Conservation (phyloP, 352 stramenopile species). For the Phytopythium helicoides region DNA sequence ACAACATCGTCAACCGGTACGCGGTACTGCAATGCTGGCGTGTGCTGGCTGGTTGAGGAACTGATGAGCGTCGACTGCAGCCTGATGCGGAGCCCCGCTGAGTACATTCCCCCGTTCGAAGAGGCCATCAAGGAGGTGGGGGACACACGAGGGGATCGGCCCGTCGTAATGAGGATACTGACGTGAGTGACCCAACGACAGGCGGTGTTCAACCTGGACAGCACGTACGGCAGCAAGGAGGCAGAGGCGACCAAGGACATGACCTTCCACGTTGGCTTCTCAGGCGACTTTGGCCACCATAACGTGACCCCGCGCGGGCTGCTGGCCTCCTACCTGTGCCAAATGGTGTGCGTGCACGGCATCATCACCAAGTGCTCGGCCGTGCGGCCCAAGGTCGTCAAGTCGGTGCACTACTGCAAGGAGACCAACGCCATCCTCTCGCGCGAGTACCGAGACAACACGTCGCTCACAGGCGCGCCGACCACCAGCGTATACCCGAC, state of each 20-base stretch:
- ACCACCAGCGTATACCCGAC: constrained; percentile 93
- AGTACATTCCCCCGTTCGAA: constrained; percentile 85
- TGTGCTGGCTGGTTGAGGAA: neutral
- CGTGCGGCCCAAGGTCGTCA: constrained; percentile 97
- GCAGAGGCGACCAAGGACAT: constrained; percentile 63
- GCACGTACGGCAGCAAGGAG: constrained; percentile 78
- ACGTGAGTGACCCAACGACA: constrained; percentile 7
- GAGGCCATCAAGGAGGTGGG: constrained; percentile 70
- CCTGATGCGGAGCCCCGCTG: constrained; percentile 74
- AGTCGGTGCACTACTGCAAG: constrained; percentile 97
- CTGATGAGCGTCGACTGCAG: constrained; percentile 15
- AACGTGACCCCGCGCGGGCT: constrained; percentile 94
- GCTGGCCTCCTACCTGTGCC: constrained; percentile 86
- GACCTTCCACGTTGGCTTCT: constrained; percentile 89
- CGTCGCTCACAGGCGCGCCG: constrained; percentile 89
- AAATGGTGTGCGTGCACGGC: constrained; percentile 98
- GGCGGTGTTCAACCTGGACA: constrained; percentile 79
- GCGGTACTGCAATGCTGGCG: too few relatives aligned
- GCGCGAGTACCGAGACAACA: constrained; percentile 97
- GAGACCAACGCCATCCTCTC: constrained; percentile 92
- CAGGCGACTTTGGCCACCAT: constrained; percentile 91
- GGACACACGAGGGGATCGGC: neutral
- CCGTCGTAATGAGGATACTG: neutral
- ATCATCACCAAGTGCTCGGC: constrained; percentile 98
- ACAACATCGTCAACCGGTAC: constrained; percentile 73